phyloP scores from a whole-genome alignment of 345 rosid species.

The Abelmoschus esculentus region DNA sequence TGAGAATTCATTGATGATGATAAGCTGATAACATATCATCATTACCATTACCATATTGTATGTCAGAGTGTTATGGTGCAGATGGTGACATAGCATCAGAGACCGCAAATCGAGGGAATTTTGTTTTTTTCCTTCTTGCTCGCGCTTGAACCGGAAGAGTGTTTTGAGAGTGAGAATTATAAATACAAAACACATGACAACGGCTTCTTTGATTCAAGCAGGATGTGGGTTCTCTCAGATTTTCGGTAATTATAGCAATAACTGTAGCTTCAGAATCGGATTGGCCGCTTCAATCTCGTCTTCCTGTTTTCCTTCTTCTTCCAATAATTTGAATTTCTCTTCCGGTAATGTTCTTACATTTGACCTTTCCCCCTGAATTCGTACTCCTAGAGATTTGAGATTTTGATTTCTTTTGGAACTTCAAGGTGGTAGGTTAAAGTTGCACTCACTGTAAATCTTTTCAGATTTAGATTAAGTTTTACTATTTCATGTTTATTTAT shows the following conservation, averaged over 20 bases:
- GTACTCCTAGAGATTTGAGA: too few species aligned
- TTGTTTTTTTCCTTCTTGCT: not conserved
- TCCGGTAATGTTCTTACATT: constrained; percentile 30
- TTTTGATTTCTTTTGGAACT: too few species aligned
- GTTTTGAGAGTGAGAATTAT: not conserved
- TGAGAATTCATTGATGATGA: not conserved
- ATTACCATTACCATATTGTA: not conserved
- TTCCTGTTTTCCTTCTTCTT: constrained; percentile 23
- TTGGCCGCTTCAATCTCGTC: constrained; percentile 5
- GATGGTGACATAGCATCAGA: constrained; percentile 16
- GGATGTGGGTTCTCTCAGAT: constrained; percentile 28
- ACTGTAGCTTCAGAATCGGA: constrained; percentile 18
- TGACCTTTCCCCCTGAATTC: too few species aligned
- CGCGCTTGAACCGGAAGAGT: not conserved
- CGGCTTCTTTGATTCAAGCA: constrained; percentile 40
- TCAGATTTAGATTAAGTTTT: too few species aligned
- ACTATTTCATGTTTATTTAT: too few species aligned
- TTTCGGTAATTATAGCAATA: constrained; percentile 1
- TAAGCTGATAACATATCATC: not conserved
- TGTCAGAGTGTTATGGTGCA: not conserved
- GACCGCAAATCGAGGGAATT: constrained; percentile 12
- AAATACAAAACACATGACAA: constrained; percentile 22
- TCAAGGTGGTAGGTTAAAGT: too few species aligned
- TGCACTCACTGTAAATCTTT: too few species aligned
- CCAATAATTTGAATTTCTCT: constrained; percentile 33